Base-by-base conservation (phyloP, 176 grass and related monocot species). In the Oryza glaberrima region DNA sequence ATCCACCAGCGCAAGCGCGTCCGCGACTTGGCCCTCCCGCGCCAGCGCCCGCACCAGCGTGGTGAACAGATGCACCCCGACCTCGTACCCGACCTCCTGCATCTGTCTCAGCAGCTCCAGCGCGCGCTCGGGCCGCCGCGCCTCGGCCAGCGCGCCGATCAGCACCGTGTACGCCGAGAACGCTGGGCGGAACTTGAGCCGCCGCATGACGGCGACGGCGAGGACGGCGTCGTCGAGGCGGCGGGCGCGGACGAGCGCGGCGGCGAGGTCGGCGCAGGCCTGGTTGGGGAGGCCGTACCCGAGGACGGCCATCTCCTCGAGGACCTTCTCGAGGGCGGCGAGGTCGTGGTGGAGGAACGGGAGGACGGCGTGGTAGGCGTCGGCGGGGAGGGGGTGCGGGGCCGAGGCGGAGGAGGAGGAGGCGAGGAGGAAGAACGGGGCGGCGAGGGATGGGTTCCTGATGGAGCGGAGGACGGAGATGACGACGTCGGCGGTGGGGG, bases 61-160 rank as follows among this genome's bases (percentile, higher is more conserved):
- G 0, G 96, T 98, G 78, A 98, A 95, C 44, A 95, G 84, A 9
- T 84, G 91, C 43, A 98, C 86, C 19, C 80, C 89, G 40, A 98
- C 88, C 73, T 95, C 93, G n/a, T 98, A 95, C 47, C 96, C 96
- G 0, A 98, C 66, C 69, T 98, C 91, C 70, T 94, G 91, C 96
- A 98, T 98, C 77, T 98, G 91, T 25, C 92, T 88, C 46, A 98
- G 89, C 91, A 98, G 86, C 58, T 80, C 85, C 63, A 95, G 80
- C 10, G 93, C 91, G 26, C 75, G 89, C 54, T 94, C 93, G 0
- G 96, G 89, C 54, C 77, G 85, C 16, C 75, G 83, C 0, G 85
- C 81, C 45, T 95, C 93, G 2, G 89, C 82, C 78, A 98, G 82
- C 1, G 90, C 88, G 7, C 93, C 96, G 17, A 98, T 94, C 86